Evolutionary conservation across 2,329 filamentous ascomycete species (phyloP), one percentile per base, ranked within the genome.

Genomic region (Penicillium sp.): DNA sequence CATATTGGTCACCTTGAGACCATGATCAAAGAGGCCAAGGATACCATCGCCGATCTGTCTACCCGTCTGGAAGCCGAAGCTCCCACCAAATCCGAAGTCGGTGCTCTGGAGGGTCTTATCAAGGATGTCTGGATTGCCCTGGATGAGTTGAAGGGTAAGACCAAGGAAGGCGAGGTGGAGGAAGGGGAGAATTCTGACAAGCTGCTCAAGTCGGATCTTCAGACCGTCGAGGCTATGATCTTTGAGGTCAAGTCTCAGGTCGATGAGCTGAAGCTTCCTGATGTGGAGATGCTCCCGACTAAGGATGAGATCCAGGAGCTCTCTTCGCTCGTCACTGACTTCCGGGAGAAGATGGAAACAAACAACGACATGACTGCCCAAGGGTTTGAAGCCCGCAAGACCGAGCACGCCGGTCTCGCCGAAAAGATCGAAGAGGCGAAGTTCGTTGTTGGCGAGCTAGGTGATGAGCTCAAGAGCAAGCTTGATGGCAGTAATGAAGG

Each of bases 221-320:
- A 94, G 57, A 83, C 89, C 1, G 82, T 97, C 7, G 89, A 90
- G 57, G 81, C 89, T 0, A 81, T 92, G 38, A 89, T 91, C 28
- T 82, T 89, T n/a, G 91, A 96, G 57, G 86, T 95, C 70, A 96
- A 95, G 73, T 78, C 81, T 4, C 83, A 87, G 25, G 78, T 96
- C 8, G 87, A 91, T 40, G 84, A 88, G 48, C 81, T 94, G 63
- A 79, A 84, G 30, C 79, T 87, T 48, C 84, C 87, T 1, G 86
- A 94, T 63, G 77, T 89, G 5, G 86, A 86, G 1, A 78, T 81
- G 1, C 73, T 95, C 3, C 84, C 90, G 1, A 85, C 84, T 5
- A 95, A 91, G 68, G 85, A 89, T 1, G 90, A 95, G 59, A 68
- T 95, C 16, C 80, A 82, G 56, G 80, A 83, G 42, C 75, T 94